Evolutionary conservation across 2,329 filamentous ascomycete species (phyloP), one percentile per base, ranked within the genome.

Genomic region (Fusarium mundagurra): DNA sequence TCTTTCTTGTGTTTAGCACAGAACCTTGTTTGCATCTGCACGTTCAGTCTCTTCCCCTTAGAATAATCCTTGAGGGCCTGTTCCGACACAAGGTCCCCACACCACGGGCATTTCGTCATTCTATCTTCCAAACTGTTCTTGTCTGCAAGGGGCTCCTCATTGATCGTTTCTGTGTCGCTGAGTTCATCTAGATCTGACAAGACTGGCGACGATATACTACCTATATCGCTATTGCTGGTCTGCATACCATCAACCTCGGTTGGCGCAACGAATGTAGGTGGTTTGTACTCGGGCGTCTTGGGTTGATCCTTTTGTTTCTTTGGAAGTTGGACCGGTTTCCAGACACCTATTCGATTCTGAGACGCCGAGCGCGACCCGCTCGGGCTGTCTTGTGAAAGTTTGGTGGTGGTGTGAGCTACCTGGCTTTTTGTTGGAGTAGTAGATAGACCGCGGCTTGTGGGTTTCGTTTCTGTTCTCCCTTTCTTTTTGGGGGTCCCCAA

Each of bases 101-200:
- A 96, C 84, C 94, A 89, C 3, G 92, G 91, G 78, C 93, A 96
- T 29, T 84, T 75, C 17, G 86, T 77, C 16, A 61, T 74, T 16
- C 61, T 53, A 20, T 58, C 62, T 10, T 67, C 29, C 6, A 41
- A 41, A 13, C 33, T 60, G 38, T 62, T 68, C 8, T 65, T 53
- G 22, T 69, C 65, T 22, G 53, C 57, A 27, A 64, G 59, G 18
- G 55, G 64, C 22, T 45, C 47, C 9, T 72, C 61, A 17, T 43
- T 51, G 16, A 41, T 62, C 13, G 63, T 59, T 58, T 65, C 55
- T 22, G 54, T 54, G 29, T 69, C 64, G 41, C 55, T 69, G 36
- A 53, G 60, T 16, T 57, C 51, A 44, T 78, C 76, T 29, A 67
- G 48, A 51, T 76, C 73, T 22, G 73, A 76, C 13, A 78, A 51